Base-by-base conservation (phyloP, 2,329 filamentous ascomycete genomes). In the Colletotrichum sp. region DNA sequence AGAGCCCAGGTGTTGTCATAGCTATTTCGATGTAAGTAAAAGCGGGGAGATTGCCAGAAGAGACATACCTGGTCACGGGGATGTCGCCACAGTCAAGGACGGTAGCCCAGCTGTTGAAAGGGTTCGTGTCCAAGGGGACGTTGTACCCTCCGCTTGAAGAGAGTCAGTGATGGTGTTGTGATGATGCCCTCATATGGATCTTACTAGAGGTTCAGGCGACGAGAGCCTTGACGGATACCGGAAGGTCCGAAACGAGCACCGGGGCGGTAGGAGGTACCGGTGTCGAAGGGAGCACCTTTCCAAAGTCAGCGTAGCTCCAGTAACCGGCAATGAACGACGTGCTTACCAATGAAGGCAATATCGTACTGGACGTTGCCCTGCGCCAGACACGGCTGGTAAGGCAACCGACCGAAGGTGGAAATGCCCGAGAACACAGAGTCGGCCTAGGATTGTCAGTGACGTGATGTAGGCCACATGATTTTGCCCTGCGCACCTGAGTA, bases 401-500 rank as follows among this genome's bases (percentile, higher is more conserved):
- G 92, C 57, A 97, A 87, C 67, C 95, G 92, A 13, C 95, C 95
- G 82, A 97, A 97, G 9, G 95, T 98, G 1, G 94, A 94, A 81
- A 98, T 97, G 32, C 95, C 95, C 2, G 94, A 96, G 86, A 97
- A 98, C 74, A 97, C 95, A 1, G 95, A 96, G 83, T 98, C 95
- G 76, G 95, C 95, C 93, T 96, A 1, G 24, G 15, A 5, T 5
- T 44, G 62, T 76, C 16, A 76, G 24, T 70, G n/a, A 59, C 24
- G 49, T 55, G 49, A 60, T 60, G 77, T 76, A 49, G 10, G 7
- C 12, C 15, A 9, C 16, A 18, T 26, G 18, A 24, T 16, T n/a
- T 39, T 60, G 44, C 13, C 13, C 16, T 30, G 77, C 86, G 65
- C 81, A 95, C 94, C 89, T 97, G 95, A 52, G 92, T 97, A 72